Percentiles rank a stretch among this genome's conserved stretches.
phyloP scores from a whole-genome alignment of 2,329 filamentous ascomycete genomes.

The Talaromyces sp. region DNA sequence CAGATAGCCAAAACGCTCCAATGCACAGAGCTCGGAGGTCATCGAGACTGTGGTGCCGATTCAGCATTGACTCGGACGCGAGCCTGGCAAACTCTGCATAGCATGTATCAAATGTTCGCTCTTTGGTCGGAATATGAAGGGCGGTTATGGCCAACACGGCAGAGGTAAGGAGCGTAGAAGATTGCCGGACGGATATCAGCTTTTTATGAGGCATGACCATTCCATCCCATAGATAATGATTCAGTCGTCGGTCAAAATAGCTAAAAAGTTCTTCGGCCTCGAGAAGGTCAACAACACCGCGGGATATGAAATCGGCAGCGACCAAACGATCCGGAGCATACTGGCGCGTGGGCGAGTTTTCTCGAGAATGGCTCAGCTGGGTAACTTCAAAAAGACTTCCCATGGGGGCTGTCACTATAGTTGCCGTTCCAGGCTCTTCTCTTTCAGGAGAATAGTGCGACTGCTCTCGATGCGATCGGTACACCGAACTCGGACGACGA shows the following conservation, averaged over 20 bases:
- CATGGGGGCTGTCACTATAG: slow-evolving; percentile 39
- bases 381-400: slow-evolving; percentile 48
- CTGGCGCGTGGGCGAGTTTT: slow-evolving; percentile 25
- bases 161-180: slow-evolving; percentile 39
- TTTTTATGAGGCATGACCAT: slow-evolving; percentile 44
- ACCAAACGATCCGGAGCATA: slow-evolving; percentile 29
- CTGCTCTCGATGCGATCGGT: slow-evolving; percentile 20
- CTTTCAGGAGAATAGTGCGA: slow-evolving; percentile 30
- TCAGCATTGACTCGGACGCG: slow-evolving; percentile 50
- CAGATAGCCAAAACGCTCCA: slow-evolving; percentile 52
- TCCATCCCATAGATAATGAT: slow-evolving; percentile 37
- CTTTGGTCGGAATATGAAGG: slow-evolving; percentile 44
- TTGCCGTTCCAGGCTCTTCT: slow-evolving; percentile 31
- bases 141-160: slow-evolving; percentile 48
- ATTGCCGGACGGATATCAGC: slow-evolving; percentile 41
- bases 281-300: slow-evolving; percentile 41
- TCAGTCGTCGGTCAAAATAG: slow-evolving; percentile 37
- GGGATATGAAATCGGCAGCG: slow-evolving; percentile 47
- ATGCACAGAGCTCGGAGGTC: slow-evolving; percentile 50
- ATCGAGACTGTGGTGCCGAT: slow-evolving; percentile 46
- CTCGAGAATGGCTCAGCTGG: slow-evolving; percentile 33
- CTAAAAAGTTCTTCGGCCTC: slow-evolving; percentile 38
- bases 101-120: slow-evolving; percentile 44
- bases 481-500: slow-evolving; percentile 17
- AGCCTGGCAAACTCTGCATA: slow-evolving; percentile 48